These are phyloP conservation scores for Neurospora sp. DNA, from an alignment of 495 filamentous ascomycete species.

Conservation along the genomic window DNA sequence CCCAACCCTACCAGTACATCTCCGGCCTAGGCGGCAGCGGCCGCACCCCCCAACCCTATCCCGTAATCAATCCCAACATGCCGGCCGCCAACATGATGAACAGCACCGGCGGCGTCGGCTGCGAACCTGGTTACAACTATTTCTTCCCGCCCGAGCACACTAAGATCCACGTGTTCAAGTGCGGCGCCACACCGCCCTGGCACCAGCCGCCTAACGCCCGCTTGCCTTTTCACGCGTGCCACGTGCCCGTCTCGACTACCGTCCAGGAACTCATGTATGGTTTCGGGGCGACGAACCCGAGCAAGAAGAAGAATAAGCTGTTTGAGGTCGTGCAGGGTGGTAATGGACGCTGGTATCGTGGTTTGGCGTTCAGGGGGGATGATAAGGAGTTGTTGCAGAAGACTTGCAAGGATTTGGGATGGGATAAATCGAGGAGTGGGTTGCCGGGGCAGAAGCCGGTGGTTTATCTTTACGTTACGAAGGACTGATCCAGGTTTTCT, in stretches of 20 bases:
- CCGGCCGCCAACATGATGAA: conserved; percentile 46
- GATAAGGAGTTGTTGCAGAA: conserved; percentile 10
- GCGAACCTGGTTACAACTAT: conserved; percentile 43
- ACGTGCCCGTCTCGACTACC: conserved; percentile 32
- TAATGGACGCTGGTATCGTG: conserved; percentile 29
- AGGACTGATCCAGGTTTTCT: conserved; percentile 13
- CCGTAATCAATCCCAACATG: conserved; percentile 35
- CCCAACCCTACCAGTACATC: conserved; percentile 10
- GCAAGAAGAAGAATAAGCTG: conserved; percentile 30
- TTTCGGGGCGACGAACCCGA: conserved; percentile 34
- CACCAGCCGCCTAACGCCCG: conserved; percentile 14
- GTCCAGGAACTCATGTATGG: conserved; percentile 35
- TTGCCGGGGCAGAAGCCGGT: conserved; percentile 27
- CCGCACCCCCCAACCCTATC: conserved; percentile 25
- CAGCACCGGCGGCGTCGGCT: conserved; percentile 44
- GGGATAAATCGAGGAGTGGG: conserved; percentile 26
- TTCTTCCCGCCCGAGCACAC: conserved; percentile 38
- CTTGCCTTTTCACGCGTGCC: conserved; percentile 26
- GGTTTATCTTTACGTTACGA: conserved; percentile 30
- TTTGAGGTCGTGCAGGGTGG: conserved; percentile 31
- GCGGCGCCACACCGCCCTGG: conserved; percentile 31
- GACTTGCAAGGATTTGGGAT: conserved; percentile 28
- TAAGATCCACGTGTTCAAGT: conserved; percentile 39
- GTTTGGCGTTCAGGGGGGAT: conserved; percentile 21
- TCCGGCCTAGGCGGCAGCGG: conserved; percentile 9